Conservation (phyloP, 2,329 filamentous ascomycete genomes). For the Ceratocystis papillata region DNA sequence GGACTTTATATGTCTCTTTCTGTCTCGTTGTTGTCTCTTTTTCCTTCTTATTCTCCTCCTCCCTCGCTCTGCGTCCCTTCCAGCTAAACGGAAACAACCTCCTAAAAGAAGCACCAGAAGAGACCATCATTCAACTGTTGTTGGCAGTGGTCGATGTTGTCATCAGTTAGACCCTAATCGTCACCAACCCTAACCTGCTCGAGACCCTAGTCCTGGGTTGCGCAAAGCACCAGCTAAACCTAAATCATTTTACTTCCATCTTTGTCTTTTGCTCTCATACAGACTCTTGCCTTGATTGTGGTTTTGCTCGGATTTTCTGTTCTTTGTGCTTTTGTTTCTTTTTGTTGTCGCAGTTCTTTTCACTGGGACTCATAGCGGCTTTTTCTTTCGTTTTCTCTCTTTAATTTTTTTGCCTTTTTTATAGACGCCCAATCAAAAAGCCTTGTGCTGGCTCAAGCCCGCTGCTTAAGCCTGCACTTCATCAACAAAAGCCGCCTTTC, state of each 20-base stretch:
- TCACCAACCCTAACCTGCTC: no score
- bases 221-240: no score
- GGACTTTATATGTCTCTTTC: neutral
- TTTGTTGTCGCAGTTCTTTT: neutral
- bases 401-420: conserved; percentile 6
- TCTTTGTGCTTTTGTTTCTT: neutral
- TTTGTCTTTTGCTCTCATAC: neutral
- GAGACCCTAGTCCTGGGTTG: no score
- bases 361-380: neutral
- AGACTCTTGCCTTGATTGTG: neutral
- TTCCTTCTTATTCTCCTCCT: neutral
- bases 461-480: neutral
- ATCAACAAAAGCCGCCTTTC: neutral
- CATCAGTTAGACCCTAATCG: neutral
- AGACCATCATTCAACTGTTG: no score
- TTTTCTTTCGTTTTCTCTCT: neutral
- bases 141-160: neutral
- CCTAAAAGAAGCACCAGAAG: no score
- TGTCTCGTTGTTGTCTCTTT: neutral
- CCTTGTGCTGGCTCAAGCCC: neutral
- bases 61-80: no score
- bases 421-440: neutral
- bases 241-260: neutral
- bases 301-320: neutral
- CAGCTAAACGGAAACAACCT: no score